Percentiles rank a stretch among this genome's conserved stretches.
phyloP scores from a whole-genome alignment of 768 basidiomycete genomes.

The Leucosporidium creatinivorum region DNA sequence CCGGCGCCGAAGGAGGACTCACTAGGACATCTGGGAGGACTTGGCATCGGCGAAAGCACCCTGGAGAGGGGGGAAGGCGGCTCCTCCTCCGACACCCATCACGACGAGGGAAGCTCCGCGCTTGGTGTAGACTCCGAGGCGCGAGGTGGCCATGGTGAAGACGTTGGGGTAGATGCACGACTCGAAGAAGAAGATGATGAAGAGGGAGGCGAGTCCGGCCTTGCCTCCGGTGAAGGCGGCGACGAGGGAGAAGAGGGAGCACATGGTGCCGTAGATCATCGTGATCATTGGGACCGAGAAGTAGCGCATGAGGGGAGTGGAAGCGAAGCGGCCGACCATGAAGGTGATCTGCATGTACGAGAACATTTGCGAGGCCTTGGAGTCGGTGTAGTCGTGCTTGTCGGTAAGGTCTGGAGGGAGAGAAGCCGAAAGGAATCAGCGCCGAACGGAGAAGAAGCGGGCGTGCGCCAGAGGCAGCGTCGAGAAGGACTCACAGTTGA shows the following conservation, averaged over 20 bases:
- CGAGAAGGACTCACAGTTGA: slow-evolving; percentile 25
- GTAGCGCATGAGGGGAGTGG: slow-evolving; percentile 11
- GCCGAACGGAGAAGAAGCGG: neutral
- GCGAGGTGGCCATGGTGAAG: slow-evolving; percentile 19
- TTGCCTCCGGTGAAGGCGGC: slow-evolving; percentile 32
- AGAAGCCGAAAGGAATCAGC: neutral
- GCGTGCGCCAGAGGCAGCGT: neutral
- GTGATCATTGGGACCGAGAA: slow-evolving; percentile 34
- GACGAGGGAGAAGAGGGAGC: slow-evolving; percentile 36
- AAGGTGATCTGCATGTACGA: slow-evolving; percentile 25
- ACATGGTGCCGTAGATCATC: slow-evolving; percentile 25
- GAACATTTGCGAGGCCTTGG: slow-evolving; percentile 30
- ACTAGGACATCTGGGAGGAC: slow-evolving; percentile 14
- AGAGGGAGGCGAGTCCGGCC: slow-evolving; percentile 34
- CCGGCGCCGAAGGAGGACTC: slow-evolving; percentile 6
- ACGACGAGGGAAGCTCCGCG: slow-evolving; percentile 41
- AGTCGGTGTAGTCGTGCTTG: slow-evolving; percentile 25
- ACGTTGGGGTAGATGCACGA: slow-evolving; percentile 25
- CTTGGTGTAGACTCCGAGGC: slow-evolving; percentile 23
- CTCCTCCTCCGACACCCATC: slow-evolving; percentile 40
- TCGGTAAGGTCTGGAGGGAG: slow-evolving; percentile 14
- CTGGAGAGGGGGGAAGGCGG: slow-evolving; percentile 42
- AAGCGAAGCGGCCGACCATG: slow-evolving; percentile 37
- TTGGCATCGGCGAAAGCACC: slow-evolving; percentile 40
- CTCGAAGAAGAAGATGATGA: slow-evolving; percentile 39